Conservation (phyloP, 2,329 filamentous ascomycete species). For the Colletotrichum sp. region DNA sequence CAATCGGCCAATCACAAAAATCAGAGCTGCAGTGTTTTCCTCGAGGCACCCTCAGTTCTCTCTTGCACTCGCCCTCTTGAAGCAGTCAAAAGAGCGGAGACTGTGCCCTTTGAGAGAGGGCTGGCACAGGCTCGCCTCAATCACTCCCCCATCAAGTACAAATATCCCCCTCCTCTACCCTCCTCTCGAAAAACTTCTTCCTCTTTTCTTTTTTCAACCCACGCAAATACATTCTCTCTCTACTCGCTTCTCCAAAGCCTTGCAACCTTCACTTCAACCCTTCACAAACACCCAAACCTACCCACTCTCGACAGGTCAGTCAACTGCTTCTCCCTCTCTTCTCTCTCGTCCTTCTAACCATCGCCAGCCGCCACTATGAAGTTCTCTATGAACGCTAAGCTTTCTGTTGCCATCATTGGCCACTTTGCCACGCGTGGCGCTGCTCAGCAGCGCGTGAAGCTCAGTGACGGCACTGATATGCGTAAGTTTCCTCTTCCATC, state of each 20-base stretch:
- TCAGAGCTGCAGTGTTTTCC: neutral
- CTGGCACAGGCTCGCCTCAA: neutral
- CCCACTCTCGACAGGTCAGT: neutral
- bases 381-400: neutral
- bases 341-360: neutral
- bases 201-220: neutral
- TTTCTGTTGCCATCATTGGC: neutral
- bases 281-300: neutral
- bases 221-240: neutral
- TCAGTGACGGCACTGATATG: fast-evolving
- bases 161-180: neutral
- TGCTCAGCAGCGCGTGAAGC: neutral
- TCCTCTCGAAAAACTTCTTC: neutral
- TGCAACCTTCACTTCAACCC: neutral
- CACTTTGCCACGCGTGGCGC: neutral
- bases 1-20: neutral
- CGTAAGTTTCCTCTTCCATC: neutral
- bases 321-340: neutral
- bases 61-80: neutral
- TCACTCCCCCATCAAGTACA: neutral
- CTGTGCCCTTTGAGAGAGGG: neutral
- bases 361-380: neutral
- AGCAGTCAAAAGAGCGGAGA: neutral
- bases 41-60: neutral
- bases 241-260: neutral